Conservation (phyloP, 352 stramenopile genomes). For the Globisporangium viniferum region DNA sequence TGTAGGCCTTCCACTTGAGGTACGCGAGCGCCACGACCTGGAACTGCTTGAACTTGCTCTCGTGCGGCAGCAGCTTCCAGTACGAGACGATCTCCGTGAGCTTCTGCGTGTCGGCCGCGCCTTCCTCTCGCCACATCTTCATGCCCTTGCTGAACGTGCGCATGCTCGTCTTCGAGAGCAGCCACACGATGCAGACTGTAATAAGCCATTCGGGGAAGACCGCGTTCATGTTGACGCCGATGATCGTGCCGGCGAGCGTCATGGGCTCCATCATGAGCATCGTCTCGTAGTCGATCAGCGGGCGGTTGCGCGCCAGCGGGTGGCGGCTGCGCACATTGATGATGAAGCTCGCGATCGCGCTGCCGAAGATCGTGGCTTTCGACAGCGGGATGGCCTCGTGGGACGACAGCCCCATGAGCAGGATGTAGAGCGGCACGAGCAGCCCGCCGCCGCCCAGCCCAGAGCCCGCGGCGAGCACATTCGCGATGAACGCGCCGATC, state of each 20-base stretch:
- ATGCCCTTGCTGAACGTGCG: slow-evolving; percentile 69
- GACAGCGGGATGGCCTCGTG: slow-evolving; percentile 81
- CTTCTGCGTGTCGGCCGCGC: slow-evolving; percentile 40
- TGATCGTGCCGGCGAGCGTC: slow-evolving; percentile 83
- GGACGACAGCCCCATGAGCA: slow-evolving; percentile 68
- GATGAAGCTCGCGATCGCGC: slow-evolving; percentile 72
- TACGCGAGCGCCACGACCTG: slow-evolving; percentile 58
- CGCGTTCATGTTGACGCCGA: slow-evolving; percentile 84
- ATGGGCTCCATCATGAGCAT: slow-evolving; percentile 85
- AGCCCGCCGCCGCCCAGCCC: slow-evolving; percentile 74
- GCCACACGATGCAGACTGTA: slow-evolving; percentile 69
- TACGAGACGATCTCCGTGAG: slow-evolving; percentile 51
- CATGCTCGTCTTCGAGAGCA: slow-evolving; percentile 66
- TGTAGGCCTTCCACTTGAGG: slow-evolving; percentile 74
- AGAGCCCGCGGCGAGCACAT: slow-evolving; percentile 56
- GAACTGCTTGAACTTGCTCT: slow-evolving; percentile 74
- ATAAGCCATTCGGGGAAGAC: slow-evolving; percentile 83
- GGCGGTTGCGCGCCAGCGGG: slow-evolving; percentile 52
- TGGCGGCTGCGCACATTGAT: slow-evolving; percentile 66
- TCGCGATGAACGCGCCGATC: slow-evolving; percentile 61
- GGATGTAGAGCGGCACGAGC: slow-evolving; percentile 76
- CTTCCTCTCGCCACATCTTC: slow-evolving; percentile 69
- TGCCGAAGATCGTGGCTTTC: slow-evolving; percentile 83
- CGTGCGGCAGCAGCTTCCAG: slow-evolving; percentile 62
- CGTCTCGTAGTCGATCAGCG: slow-evolving; percentile 83